Conservation (phyloP, 257 asterid species). For the Solanum chiquidenum region DNA sequence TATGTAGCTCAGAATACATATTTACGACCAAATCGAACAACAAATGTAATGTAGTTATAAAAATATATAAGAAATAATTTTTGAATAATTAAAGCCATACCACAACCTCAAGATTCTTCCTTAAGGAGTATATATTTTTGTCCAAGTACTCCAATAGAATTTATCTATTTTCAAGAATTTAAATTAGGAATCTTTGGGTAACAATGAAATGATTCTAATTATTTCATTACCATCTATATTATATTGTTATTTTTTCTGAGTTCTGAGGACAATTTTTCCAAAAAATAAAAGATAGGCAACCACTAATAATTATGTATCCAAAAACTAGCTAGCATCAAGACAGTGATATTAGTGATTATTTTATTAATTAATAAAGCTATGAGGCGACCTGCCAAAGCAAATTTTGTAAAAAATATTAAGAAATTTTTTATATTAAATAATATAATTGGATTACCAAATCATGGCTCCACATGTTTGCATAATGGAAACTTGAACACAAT, state of each 20-base stretch:
- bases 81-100: not conserved
- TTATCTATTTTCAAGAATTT: not conserved
- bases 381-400: conserved; percentile 31
- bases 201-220: not conserved
- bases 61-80: not conserved
- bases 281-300: no score
- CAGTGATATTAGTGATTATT: conserved; percentile 2
- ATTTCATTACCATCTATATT: no score
- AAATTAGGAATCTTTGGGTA: not conserved
- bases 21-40: not conserved
- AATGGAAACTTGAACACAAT: not conserved
- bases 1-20: not conserved
- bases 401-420: not conserved
- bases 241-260: no score
- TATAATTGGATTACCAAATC: not conserved
- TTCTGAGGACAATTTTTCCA: no score
- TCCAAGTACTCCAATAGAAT: not conserved
- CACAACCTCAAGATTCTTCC: not conserved
- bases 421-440: not conserved
- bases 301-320: not conserved
- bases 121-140: no score
- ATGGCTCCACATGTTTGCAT: conserved; percentile 9
- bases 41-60: not conserved
- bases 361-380: conserved; percentile 8
- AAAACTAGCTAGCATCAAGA: conserved; percentile 2